Percentiles rank a stretch among this genome's conserved stretches.
Conservation (phyloP, 495 filamentous ascomycete genomes). For the Aspergillus nanangensis region DNA sequence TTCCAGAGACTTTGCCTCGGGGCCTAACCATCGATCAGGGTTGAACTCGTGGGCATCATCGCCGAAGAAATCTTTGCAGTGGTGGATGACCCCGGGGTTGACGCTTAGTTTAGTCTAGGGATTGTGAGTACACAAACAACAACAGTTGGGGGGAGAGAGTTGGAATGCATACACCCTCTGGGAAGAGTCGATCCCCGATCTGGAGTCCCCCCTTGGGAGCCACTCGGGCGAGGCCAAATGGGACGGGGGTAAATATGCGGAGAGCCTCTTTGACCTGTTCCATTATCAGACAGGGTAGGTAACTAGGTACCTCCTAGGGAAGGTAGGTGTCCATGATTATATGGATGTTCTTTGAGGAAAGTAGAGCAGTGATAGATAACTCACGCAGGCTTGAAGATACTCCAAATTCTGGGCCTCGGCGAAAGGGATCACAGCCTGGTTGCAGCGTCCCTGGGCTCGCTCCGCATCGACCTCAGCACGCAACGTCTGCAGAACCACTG, state of each 20-base stretch:
- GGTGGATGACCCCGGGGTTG: constrained; percentile 41
- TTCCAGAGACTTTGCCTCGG: constrained; percentile 19
- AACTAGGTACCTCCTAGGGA: too few species aligned
- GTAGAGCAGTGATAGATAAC: too few species aligned
- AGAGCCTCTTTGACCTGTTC: constrained; percentile 48
- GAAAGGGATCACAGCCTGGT: constrained; percentile 21
- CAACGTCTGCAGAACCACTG: constrained; percentile 20
- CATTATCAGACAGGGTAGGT: too few species aligned
- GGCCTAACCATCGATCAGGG: constrained; percentile 35
- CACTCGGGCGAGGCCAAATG: constrained; percentile 22
- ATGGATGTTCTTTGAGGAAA: too few species aligned
- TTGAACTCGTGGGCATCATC: constrained; percentile 31
- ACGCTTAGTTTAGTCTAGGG: constrained; percentile 35
- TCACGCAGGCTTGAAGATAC: constrained; percentile 35
- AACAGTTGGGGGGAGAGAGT: not conserved
- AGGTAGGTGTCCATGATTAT: too few species aligned
- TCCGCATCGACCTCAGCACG: constrained; percentile 32
- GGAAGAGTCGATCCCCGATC: constrained; percentile 28
- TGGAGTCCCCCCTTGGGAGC: constrained; percentile 24
- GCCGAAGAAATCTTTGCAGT: constrained; percentile 38
- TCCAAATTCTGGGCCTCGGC: constrained; percentile 23
- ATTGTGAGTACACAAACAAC: not conserved
- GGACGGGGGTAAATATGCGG: constrained; percentile 33
- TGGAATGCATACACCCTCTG: constrained; percentile 30
- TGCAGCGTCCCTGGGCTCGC: constrained; percentile 14